Percentiles rank a stretch among this genome's conserved stretches.
These are phyloP conservation scores for Gymnopilus dilepis DNA, from an alignment of 768 basidiomycete genomes.

Conservation along the genomic window DNA sequence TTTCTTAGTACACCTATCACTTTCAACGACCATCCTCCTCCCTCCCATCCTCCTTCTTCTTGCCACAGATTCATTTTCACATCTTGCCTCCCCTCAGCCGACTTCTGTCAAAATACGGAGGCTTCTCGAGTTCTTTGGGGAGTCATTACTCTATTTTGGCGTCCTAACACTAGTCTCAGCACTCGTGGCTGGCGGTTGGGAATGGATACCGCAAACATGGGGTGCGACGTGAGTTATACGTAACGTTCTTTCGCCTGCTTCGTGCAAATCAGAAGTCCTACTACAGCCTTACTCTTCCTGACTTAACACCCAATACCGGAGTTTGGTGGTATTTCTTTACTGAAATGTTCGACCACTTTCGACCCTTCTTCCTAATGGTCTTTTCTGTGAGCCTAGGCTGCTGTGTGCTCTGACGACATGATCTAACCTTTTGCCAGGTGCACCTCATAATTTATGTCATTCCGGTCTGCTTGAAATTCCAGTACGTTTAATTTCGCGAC, in stretches of 20 bases:
- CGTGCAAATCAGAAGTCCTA: background rate
- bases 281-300: slow-evolving; percentile 77
- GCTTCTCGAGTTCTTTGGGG: slow-evolving; percentile 43
- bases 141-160: slow-evolving; percentile 57
- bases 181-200: slow-evolving; percentile 61
- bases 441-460: slow-evolving; percentile 84
- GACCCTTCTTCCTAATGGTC: slow-evolving; percentile 93
- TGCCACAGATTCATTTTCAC: slow-evolving; percentile 63
- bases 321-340: slow-evolving; percentile 99
- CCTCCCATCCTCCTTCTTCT: slow-evolving; percentile 71
- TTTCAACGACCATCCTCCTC: slow-evolving; percentile 73
- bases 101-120: slow-evolving; percentile 35
- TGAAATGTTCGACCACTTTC: slow-evolving; percentile 98
- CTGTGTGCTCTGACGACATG: background rate
- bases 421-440: slow-evolving; percentile 47
- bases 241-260: background rate
- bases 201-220: slow-evolving; percentile 84
- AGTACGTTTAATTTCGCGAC: slow-evolving; percentile 52
- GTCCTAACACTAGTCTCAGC: slow-evolving; percentile 56
- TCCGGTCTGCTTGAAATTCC: slow-evolving; percentile 89
- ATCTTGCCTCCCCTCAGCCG: slow-evolving; percentile 65
- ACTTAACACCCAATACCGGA: slow-evolving; percentile 92
- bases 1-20: slow-evolving; percentile 70
- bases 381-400: slow-evolving; percentile 71
- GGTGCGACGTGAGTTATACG: slow-evolving; percentile 69